These are phyloP conservation scores for Globisporangium splendens DNA, from an alignment of 352 stramenopile species.

Conservation along the genomic window DNA sequence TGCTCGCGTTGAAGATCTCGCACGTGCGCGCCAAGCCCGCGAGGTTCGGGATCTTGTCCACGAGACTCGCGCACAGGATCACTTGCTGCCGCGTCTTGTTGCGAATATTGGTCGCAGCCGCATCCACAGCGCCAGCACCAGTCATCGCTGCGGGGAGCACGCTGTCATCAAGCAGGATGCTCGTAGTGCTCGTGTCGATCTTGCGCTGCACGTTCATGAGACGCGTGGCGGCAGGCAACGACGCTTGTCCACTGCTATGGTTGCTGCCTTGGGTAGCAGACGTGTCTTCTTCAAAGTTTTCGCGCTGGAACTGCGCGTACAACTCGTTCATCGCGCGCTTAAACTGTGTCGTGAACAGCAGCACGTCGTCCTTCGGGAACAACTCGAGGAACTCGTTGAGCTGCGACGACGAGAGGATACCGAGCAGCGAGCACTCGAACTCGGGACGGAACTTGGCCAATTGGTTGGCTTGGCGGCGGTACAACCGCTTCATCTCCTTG, in stretches of 20 bases:
- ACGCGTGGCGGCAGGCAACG: background rate
- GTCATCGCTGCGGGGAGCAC: constrained; percentile 47
- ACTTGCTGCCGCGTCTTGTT: constrained; percentile 52
- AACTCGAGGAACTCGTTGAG: constrained; percentile 80
- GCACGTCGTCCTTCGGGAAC: constrained; percentile 48
- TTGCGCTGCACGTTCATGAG: constrained; percentile 65
- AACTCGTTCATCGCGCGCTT: constrained; percentile 63
- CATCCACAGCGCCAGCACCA: too few relatives aligned
- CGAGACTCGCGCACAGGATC: constrained; percentile 83
- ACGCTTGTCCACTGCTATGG: background rate
- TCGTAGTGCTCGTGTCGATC: constrained; percentile 53
- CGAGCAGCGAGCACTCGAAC: constrained; percentile 71
- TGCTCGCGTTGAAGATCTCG: constrained; percentile 93
- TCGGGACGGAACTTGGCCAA: constrained; percentile 57
- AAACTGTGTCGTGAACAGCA: constrained; percentile 55
- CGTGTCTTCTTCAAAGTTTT: constrained; percentile 40
- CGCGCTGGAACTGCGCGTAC: constrained; percentile 72
- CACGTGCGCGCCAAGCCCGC: constrained; percentile 91
- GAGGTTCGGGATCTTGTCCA: constrained; percentile 95
- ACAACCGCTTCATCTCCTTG: constrained; percentile 82
- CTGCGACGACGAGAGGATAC: constrained; percentile 49
- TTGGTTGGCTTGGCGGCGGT: constrained; percentile 65
- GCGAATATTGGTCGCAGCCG: constrained; percentile 36
- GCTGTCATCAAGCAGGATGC: constrained; percentile 56
- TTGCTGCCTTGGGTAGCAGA: background rate